A percentile compares a stretch with the other conserved stretches of the same genome.
These are phyloP conservation scores for Cystoderma amianthinum DNA, from an alignment of 768 basidiomycete genomes.

Conservation along the genomic window DNA sequence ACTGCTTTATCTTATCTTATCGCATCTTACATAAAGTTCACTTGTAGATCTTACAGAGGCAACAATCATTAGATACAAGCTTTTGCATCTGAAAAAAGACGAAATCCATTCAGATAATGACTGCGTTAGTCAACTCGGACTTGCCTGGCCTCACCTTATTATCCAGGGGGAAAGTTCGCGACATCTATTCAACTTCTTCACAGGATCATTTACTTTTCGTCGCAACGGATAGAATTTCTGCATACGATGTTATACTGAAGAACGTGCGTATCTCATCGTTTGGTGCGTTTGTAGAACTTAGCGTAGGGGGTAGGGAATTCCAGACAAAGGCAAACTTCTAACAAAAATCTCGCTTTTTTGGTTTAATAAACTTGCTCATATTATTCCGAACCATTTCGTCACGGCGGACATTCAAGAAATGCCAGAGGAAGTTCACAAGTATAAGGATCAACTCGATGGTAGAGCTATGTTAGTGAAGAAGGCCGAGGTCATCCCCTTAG, in stretches of 20 bases:
- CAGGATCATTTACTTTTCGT: slow-evolving; percentile 81
- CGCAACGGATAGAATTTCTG: slow-evolving; percentile 92
- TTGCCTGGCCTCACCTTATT: slow-evolving; percentile 61
- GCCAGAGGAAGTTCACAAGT: slow-evolving; percentile 71
- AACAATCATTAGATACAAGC: not conserved
- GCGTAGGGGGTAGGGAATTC: slow-evolving; percentile 70
- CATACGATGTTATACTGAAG: slow-evolving; percentile 91
- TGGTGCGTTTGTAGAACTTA: slow-evolving; percentile 1
- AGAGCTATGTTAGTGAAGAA: slow-evolving; percentile 88
- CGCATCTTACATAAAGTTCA: too few species aligned
- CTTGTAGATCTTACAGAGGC: not conserved
- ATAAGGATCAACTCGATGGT: slow-evolving; percentile 73
- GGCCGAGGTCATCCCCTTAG: slow-evolving; percentile 84
- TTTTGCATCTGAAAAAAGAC: not conserved
- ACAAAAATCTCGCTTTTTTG: slow-evolving; percentile 92
- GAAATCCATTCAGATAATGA: slow-evolving; percentile 7
- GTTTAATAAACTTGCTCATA: slow-evolving; percentile 75
- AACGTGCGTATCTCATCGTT: slow-evolving; percentile 55
- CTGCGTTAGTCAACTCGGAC: slow-evolving; percentile 45
- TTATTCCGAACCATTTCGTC: slow-evolving; percentile 89
- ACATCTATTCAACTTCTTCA: slow-evolving; percentile 78
- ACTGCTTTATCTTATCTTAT: too few species aligned
- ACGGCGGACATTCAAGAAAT: slow-evolving; percentile 73
- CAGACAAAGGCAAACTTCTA: slow-evolving; percentile 85
- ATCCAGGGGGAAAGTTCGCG: slow-evolving; percentile 92